phyloP scores from a whole-genome alignment of 805 yeast genomes.

The Saturnispora galanensis region DNA sequence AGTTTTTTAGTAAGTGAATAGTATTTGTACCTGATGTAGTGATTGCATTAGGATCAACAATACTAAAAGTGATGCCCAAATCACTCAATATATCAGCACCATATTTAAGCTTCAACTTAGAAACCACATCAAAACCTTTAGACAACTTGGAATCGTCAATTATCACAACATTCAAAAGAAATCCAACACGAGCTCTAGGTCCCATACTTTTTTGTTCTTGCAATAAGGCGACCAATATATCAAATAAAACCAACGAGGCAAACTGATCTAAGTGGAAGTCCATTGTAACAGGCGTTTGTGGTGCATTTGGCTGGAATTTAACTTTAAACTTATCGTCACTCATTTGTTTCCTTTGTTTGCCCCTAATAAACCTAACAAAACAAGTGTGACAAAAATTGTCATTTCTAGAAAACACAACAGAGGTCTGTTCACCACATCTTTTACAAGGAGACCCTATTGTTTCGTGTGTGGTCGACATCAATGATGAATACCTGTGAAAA shows the following conservation, averaged over 20 bases:
- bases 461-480: conserved; percentile 9
- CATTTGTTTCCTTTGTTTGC: conserved; percentile 78
- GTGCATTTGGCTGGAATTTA: conserved; percentile 39
- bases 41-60: conserved; percentile 34
- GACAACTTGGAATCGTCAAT: conserved; percentile 2
- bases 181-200: conserved; percentile 62
- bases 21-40: conserved; percentile 25
- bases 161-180: conserved; percentile 37
- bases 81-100: conserved; percentile 13
- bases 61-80: conserved; percentile 31
- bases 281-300: conserved; percentile 39
- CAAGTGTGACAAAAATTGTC: conserved; percentile 60
- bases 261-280: conserved; percentile 53
- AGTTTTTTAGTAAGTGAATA: conserved; percentile 27
- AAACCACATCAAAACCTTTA: neutral
- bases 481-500: neutral
- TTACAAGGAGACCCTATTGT: conserved; percentile 27
- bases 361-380: conserved; percentile 60
- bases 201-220: conserved; percentile 47
- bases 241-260: conserved; percentile 59
- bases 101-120: conserved; percentile 11
- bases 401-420: conserved; percentile 44
- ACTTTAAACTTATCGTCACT: conserved; percentile 63
- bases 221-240: conserved; percentile 51
- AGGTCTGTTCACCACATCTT: conserved; percentile 37